Evolutionary conservation across 2,329 filamentous ascomycete species (phyloP), one percentile per base, ranked within the genome.

Genomic region (Alternaria arborescens): DNA sequence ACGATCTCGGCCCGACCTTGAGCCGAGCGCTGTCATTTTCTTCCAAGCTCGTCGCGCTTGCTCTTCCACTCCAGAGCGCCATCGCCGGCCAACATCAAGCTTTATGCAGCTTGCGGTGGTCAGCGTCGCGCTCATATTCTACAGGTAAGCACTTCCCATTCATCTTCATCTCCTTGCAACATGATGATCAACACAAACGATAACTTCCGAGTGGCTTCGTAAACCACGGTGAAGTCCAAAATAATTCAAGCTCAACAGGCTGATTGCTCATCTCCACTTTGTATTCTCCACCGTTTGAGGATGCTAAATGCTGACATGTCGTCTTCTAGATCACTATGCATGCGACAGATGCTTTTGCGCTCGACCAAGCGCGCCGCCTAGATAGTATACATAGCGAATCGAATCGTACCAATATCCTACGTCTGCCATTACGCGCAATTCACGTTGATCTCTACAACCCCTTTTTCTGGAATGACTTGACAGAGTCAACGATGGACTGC

Each of bases 381-480:
- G 38, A 64, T 58, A 57, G 58, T 47, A 34, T 59, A 60, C 46
- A 60, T 64, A 58, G 42, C 42, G 48, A 58, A 67, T 62, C 52
- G 59, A 63, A 67, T 36, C 32, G 12, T 36, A 5, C 5, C 32
- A 38, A 38, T n/a, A 38, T 14, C 22, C 8, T 38, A 18, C 40
- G 40, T 36, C 51, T 20, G 42, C 1, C 1, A 26, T 26, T 26
- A 26, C 28, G 4, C 28, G 10, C 28, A 30, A 30, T 5, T 11
- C 3, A n/a, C 28, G n/a, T 30, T 10, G 5, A 5, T 20, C 22
- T 20, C 34, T 77, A 84, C 52, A 82, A 79, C 0, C 83, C 83
- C 46, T 85, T 82, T 38, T 78, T 79, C 72, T 90, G 84, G 70
- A 93, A 76, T 32, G 86, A 89, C 77, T 86, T 86, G 18, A 90